A percentile compares a stretch with the other conserved stretches of the same genome.
Evolutionary conservation across 169 alveolate species (phyloP).

Genomic region (Theileria sp.): DNA sequence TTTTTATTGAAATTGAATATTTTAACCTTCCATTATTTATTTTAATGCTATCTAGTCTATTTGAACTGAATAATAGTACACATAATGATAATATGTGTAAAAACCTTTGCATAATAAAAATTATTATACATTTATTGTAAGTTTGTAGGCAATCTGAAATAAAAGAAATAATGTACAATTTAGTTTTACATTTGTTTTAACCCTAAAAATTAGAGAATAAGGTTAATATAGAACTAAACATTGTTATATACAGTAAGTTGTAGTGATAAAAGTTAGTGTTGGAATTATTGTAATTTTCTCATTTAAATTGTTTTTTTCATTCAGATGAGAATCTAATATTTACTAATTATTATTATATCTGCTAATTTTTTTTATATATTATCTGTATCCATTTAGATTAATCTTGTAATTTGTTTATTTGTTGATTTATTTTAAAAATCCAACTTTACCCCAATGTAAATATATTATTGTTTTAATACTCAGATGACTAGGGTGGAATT

Average conservation of each 20-base stretch:
- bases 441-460: background rate
- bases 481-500: constrained; percentile 9
- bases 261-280: background rate
- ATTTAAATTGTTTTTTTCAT: no score
- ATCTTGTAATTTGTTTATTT: background rate
- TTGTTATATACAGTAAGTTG: background rate
- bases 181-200: background rate
- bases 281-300: background rate
- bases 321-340: background rate
- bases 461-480: background rate
- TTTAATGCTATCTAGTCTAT: background rate
- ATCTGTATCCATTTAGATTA: background rate
- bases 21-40: background rate
- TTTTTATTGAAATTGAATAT: background rate
- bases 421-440: background rate
- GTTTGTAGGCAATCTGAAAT: background rate
- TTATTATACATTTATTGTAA: background rate
- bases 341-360: background rate
- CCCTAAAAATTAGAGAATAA: background rate
- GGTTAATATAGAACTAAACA: background rate
- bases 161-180: background rate
- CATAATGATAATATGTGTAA: constrained; percentile 4
- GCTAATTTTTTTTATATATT: no score
- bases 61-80: background rate
- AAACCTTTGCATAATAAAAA: background rate